A percentile compares a stretch with the other conserved stretches of the same genome.
phyloP scores from a whole-genome alignment of 2,329 filamentous ascomycete genomes.

The Dactylella cylindrospora region DNA sequence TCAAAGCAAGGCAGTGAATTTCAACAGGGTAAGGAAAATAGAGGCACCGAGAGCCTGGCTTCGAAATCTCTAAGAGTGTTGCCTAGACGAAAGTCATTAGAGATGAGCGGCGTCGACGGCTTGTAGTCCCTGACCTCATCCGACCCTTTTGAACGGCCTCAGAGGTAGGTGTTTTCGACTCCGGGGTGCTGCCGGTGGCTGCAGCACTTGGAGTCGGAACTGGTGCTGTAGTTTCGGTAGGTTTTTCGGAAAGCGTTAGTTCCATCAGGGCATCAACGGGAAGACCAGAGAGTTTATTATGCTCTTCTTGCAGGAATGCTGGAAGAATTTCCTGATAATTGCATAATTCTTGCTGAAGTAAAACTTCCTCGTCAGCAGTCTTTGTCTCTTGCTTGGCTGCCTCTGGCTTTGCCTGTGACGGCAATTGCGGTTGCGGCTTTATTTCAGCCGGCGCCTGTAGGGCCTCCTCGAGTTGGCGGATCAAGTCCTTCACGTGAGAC shows the following conservation, averaged over 20 bases:
- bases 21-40: no score
- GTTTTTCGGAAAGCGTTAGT: constrained; percentile 26
- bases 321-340: constrained; percentile 41
- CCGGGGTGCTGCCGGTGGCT: constrained; percentile 9
- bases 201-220: background rate
- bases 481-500: constrained; percentile 47
- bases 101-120: constrained; percentile 38
- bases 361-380: constrained; percentile 23
- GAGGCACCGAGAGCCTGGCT: no score
- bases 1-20: no score
- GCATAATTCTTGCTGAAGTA: constrained; percentile 31
- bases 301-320: constrained; percentile 28
- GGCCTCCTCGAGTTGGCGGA: constrained; percentile 44
- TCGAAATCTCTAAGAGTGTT: no score
- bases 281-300: constrained; percentile 6
- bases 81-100: constrained; percentile 39
- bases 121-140: constrained; percentile 21
- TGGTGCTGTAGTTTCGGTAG: constrained; percentile 5
- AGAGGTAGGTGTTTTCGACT: constrained; percentile 5
- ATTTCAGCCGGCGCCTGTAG: constrained; percentile 34
- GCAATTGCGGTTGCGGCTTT: background rate
- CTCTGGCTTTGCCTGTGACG: background rate
- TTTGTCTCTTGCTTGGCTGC: no score
- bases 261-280: constrained; percentile 35
- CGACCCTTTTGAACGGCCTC: constrained; percentile 27